A percentile compares a stretch with the other conserved stretches of the same genome.
Conservation (phyloP, 2,329 filamentous ascomycete genomes). For the Dendrostoma leiphaemia region DNA sequence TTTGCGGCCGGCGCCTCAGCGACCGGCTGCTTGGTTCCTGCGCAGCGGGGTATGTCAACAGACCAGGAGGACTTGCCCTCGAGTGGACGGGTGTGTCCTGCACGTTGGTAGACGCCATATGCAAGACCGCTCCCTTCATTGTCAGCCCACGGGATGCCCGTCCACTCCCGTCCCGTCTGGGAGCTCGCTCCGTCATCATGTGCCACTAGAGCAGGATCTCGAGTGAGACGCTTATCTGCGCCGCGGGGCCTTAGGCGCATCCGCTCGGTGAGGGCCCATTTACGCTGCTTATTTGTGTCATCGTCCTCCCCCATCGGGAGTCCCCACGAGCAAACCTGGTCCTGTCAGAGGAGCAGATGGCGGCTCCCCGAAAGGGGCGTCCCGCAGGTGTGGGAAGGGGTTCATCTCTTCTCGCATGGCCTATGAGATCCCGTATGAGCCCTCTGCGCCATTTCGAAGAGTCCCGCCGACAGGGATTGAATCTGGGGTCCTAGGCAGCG, state of each 20-base stretch:
- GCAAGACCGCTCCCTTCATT: not conserved
- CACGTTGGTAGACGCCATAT: not conserved
- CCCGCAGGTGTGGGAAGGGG: slow-evolving; percentile 12
- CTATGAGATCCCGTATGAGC: slow-evolving; percentile 13
- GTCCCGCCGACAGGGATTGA: slow-evolving; percentile 2
- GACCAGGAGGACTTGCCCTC: too few species aligned
- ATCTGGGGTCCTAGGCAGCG: not conserved
- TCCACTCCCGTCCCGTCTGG: not conserved
- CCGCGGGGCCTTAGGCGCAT: not conserved
- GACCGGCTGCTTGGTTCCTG: not conserved
- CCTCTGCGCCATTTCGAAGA: not conserved
- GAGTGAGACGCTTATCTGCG: not conserved
- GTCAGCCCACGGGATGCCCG: not conserved
- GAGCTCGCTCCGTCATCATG: not conserved
- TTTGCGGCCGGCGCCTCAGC: not conserved
- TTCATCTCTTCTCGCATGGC: slow-evolving; percentile 6
- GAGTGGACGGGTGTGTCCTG: not conserved
- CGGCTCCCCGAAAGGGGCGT: slow-evolving; percentile 3
- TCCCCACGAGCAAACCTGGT: not conserved
- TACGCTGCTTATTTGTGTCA: not conserved
- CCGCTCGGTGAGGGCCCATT: not conserved
- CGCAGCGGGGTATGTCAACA: too few species aligned
- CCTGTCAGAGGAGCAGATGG: not conserved
- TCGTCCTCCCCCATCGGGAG: not conserved
- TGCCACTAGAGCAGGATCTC: not conserved